A percentile compares a stretch with the other conserved stretches of the same genome.
Evolutionary conservation across 2,329 filamentous ascomycete species (phyloP).

Genomic region (Tothia fuscella): DNA sequence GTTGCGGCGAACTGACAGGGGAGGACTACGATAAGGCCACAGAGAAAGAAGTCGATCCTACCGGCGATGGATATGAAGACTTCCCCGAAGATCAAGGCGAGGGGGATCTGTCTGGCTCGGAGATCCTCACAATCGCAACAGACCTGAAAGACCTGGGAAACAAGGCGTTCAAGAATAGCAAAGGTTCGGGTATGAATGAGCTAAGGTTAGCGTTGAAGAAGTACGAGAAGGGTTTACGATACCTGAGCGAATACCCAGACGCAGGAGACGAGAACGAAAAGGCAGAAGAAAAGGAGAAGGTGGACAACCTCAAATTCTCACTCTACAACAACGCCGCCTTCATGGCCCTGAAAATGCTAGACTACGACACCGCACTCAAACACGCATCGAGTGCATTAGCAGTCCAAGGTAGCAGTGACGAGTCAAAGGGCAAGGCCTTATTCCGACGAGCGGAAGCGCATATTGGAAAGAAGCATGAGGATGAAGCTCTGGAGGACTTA

Average conservation of each 20-base stretch:
- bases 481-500: slow-evolving; percentile 46
- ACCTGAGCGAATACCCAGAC: slow-evolving; percentile 74
- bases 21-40: slow-evolving; percentile 55
- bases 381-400: slow-evolving; percentile 64
- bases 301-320: slow-evolving; percentile 67
- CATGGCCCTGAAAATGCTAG: slow-evolving; percentile 67
- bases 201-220: slow-evolving; percentile 64
- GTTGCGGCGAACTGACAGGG: slow-evolving; percentile 77
- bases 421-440: slow-evolving; percentile 78
- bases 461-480: slow-evolving; percentile 70
- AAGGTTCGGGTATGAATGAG: no score
- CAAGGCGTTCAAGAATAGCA: slow-evolving; percentile 71
- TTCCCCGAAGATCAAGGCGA: slow-evolving; percentile 75
- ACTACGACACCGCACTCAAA: slow-evolving; percentile 57
- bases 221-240: slow-evolving; percentile 87
- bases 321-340: slow-evolving; percentile 84
- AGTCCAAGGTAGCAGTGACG: slow-evolving; percentile 49
- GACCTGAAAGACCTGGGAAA: slow-evolving; percentile 90
- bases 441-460: slow-evolving; percentile 73
- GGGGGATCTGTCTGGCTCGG: slow-evolving; percentile 51
- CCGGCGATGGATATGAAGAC: slow-evolving; percentile 88
- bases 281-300: slow-evolving; percentile 50
- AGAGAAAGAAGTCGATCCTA: slow-evolving; percentile 60
- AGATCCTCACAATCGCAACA: slow-evolving; percentile 65
- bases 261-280: slow-evolving; percentile 57